phyloP scores from a whole-genome alignment of 2,329 filamentous ascomycete genomes.

The Aureobasidium sp. region DNA sequence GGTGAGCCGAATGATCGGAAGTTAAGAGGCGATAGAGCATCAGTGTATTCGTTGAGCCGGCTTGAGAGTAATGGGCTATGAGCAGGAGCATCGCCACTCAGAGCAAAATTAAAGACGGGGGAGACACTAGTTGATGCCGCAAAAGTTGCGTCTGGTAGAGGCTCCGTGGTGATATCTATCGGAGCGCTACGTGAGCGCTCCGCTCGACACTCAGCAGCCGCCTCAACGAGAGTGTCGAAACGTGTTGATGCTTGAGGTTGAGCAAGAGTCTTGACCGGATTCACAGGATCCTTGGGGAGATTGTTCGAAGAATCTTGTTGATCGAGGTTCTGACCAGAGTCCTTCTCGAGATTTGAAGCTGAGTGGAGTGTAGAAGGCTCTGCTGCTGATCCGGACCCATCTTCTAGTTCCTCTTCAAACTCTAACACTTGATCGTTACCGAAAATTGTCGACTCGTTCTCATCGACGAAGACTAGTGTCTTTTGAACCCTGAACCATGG shows the following conservation, averaged over 20 bases:
- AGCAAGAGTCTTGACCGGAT: not conserved
- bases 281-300: too few relatives aligned
- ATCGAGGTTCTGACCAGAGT: not conserved
- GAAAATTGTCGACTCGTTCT: slow-evolving; percentile 1
- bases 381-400: not conserved
- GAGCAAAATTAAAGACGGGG: not conserved
- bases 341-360: not conserved
- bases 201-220: not conserved
- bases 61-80: not conserved
- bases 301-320: too few relatives aligned
- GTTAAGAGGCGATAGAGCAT: not conserved
- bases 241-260: not conserved
- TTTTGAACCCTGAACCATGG: not conserved
- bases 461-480: not conserved
- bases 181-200: not conserved
- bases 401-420: not conserved
- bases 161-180: not conserved
- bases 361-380: not conserved
- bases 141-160: not conserved
- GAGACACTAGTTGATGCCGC: not conserved
- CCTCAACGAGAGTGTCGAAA: not conserved
- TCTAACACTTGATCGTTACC: not conserved
- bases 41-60: not conserved
- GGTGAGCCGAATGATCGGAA: not conserved
- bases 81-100: not conserved